These are phyloP conservation scores for Mycocalia duriaeana DNA, from an alignment of 1,284 basidiomycete species.

Conservation along the genomic window DNA sequence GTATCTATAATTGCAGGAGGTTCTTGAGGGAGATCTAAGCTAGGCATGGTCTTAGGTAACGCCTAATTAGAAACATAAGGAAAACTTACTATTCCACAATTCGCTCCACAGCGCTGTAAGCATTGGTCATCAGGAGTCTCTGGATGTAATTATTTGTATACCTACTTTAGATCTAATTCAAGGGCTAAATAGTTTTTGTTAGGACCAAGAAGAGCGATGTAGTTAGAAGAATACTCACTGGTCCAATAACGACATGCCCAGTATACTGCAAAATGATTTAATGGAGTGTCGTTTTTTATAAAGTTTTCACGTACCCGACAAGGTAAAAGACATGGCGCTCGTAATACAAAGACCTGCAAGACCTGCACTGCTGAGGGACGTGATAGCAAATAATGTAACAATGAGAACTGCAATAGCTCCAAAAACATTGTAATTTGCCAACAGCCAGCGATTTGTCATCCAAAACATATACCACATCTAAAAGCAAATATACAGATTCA, in stretches of 20 bases:
- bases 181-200: slow-evolving; percentile 40
- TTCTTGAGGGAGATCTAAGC: slow-evolving; percentile 82
- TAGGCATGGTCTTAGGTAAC: slow-evolving; percentile 9
- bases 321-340: slow-evolving; percentile 45
- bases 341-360: slow-evolving; percentile 85
- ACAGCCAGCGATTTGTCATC: slow-evolving; percentile 80
- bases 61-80: background rate
- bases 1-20: slow-evolving; percentile 68
- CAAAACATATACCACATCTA: slow-evolving; percentile 78
- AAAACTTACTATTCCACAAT: slow-evolving; percentile 72
- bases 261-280: slow-evolving; percentile 38
- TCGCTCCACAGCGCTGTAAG: slow-evolving; percentile 73
- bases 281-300: slow-evolving; percentile 6
- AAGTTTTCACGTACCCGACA: slow-evolving; percentile 28
- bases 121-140: too few relatives aligned
- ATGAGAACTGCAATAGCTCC: slow-evolving; percentile 59
- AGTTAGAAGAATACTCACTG: slow-evolving; percentile 17
- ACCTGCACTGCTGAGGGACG: slow-evolving; percentile 61
- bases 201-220: background rate
- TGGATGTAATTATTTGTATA: too few relatives aligned
- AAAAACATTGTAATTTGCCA: slow-evolving; percentile 73
- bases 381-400: slow-evolving; percentile 76
- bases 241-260: slow-evolving; percentile 66
- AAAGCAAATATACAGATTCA: background rate
- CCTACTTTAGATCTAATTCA: slow-evolving; percentile 64